Evolutionary conservation across 2,329 filamentous ascomycete genomes (phyloP).

Genomic region (Aspergillus novoparasiticus): DNA sequence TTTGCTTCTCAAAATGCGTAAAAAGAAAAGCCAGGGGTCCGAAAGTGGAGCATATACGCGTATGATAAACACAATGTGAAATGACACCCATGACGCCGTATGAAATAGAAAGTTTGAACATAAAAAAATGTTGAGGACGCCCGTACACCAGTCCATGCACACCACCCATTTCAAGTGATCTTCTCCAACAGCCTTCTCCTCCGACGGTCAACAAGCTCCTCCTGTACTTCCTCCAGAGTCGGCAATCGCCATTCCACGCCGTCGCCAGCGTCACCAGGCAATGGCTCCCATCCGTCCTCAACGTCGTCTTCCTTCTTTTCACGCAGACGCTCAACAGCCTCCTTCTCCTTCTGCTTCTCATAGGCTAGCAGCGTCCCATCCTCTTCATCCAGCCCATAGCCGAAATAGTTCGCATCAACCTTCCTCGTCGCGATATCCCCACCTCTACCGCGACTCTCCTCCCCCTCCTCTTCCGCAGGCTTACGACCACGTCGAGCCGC

Average conservation of each 20-base stretch:
- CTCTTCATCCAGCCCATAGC: constrained; percentile 90
- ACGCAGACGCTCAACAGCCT: constrained; percentile 72
- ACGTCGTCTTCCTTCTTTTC: constrained; percentile 58
- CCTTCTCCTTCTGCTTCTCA: constrained; percentile 79
- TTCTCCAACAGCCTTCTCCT: constrained; percentile 83
- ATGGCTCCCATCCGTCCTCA: constrained; percentile 75
- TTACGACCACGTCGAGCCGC: constrained; percentile 65
- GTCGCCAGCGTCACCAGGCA: constrained; percentile 86
- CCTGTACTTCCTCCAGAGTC: constrained; percentile 87
- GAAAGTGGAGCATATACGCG: constrained; percentile 12
- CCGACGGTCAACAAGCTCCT: constrained; percentile 85
- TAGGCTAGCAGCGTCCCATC: constrained; percentile 78
- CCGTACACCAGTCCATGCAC: neutral
- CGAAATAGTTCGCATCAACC: constrained; percentile 94
- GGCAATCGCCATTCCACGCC: constrained; percentile 81
- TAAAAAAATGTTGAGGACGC: constrained; percentile 13
- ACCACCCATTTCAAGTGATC: constrained; percentile 51
- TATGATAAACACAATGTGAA: constrained; percentile 19
- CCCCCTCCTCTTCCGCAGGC: constrained; percentile 67
- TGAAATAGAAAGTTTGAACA: constrained; percentile 16
- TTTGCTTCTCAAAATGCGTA: constrained; percentile 17
- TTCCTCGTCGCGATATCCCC: constrained; percentile 57
- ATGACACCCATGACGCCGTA: constrained; percentile 27
- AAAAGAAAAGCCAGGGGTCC: constrained; percentile 14
- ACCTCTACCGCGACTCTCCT: constrained; percentile 56